These are phyloP conservation scores for Salix brachista DNA, from an alignment of 345 rosid species.

Conservation along the genomic window DNA sequence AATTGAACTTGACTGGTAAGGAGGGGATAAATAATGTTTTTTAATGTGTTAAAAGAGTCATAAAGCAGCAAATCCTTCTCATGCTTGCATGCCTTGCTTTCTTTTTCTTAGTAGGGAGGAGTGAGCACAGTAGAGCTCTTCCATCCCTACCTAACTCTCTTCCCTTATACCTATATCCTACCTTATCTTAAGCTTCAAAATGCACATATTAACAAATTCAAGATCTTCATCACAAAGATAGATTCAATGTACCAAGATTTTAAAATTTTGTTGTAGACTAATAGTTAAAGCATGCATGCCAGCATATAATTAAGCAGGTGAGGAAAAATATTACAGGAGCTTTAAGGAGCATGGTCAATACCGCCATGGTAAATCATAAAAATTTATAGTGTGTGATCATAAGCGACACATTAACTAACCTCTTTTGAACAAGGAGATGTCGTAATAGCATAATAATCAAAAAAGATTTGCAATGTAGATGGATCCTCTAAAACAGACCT, in stretches of 20 bases:
- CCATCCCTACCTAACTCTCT: too few species aligned
- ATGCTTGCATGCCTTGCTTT: too few species aligned
- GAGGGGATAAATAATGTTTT: too few species aligned
- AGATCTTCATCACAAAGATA: background rate
- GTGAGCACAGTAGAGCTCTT: too few species aligned
- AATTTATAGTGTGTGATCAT: background rate
- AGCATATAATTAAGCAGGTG: background rate
- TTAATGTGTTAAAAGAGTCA: too few species aligned
- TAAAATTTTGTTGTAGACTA: background rate
- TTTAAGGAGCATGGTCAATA: background rate
- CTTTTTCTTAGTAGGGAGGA: too few species aligned
- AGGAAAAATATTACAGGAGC: background rate
- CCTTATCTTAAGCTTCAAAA: too few species aligned
- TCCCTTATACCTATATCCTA: too few species aligned
- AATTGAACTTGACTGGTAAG: too few species aligned
- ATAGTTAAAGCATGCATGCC: background rate
- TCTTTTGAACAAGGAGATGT: conserved; percentile 88
- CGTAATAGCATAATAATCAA: conserved; percentile 84
- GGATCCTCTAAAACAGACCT: conserved; percentile 86
- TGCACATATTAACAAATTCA: background rate
- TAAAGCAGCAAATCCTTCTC: too few species aligned
- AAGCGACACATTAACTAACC: conserved; percentile 38
- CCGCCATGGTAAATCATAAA: background rate
- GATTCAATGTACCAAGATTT: background rate
- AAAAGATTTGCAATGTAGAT: conserved; percentile 84